phyloP scores from a whole-genome alignment of 208 protist species.

The Strigomonas culicis region DNA sequence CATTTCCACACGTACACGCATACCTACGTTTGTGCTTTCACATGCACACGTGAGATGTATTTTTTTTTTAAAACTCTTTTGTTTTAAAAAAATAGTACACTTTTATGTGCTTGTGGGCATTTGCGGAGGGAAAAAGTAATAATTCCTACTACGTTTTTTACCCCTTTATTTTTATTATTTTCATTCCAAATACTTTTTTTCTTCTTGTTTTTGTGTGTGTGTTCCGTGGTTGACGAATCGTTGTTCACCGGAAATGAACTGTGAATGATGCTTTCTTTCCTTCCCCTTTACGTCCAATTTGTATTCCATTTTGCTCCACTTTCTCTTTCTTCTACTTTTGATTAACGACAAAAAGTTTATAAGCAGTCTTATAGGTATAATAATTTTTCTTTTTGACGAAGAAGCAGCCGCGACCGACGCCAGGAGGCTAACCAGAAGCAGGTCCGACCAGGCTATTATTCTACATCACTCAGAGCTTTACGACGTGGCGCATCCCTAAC shows the following conservation, averaged over 20 bases:
- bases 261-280: too few species aligned
- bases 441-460: too few species aligned
- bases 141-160: neutral
- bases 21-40: neutral
- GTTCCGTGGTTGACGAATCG: too few species aligned
- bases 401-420: too few species aligned
- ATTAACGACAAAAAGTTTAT: conserved; percentile 7
- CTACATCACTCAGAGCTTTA: too few species aligned
- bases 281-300: neutral
- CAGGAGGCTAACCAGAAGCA: too few species aligned
- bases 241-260: too few species aligned
- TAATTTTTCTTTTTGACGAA: too few species aligned
- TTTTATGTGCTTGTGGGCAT: neutral
- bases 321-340: conserved; percentile 1
- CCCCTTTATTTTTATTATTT: neutral
- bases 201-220: neutral
- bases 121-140: neutral
- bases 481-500: too few species aligned
- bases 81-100: neutral
- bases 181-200: conserved; percentile 1
- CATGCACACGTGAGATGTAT: neutral
- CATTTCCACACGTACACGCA: neutral
- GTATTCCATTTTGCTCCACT: conserved; percentile 7
- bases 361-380: neutral
- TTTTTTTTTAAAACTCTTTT: neutral